Conservation (phyloP, 2,329 filamentous ascomycete species). For the Plenodomus lindquistii region DNA sequence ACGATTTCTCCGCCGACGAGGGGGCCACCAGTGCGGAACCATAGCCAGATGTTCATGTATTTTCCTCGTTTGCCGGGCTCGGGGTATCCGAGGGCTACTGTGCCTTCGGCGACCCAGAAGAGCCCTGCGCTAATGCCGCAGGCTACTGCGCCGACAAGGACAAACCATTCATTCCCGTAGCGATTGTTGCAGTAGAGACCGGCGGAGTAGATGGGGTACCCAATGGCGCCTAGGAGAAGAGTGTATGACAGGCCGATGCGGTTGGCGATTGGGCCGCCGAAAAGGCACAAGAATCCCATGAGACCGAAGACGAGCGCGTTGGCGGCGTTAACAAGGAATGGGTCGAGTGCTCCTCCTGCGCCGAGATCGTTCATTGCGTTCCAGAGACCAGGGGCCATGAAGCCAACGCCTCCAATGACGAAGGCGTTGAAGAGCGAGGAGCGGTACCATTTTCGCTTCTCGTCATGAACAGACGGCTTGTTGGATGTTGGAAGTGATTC, state of each 20-base stretch:
- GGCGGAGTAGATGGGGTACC: slow-evolving; percentile 53
- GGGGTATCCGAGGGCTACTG: slow-evolving; percentile 55
- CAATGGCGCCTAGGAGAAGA: slow-evolving; percentile 51
- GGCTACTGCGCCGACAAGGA: slow-evolving; percentile 53
- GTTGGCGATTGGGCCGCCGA: slow-evolving; percentile 55
- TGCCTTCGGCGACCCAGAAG: slow-evolving; percentile 58
- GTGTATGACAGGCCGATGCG: slow-evolving; percentile 54
- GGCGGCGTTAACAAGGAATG: slow-evolving; percentile 58
- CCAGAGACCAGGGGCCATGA: slow-evolving; percentile 52
- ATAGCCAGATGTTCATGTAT: slow-evolving; percentile 48
- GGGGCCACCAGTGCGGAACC: slow-evolving; percentile 56
- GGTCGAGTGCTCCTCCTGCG: slow-evolving; percentile 55
- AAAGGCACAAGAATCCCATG: slow-evolving; percentile 53
- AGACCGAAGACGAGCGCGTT: slow-evolving; percentile 56
- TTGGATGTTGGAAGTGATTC: slow-evolving; percentile 11
- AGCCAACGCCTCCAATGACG: slow-evolving; percentile 56
- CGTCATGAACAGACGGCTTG: slow-evolving; percentile 7
- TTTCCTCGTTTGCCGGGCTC: slow-evolving; percentile 52
- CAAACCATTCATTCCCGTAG: slow-evolving; percentile 57
- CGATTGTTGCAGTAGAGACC: slow-evolving; percentile 56
- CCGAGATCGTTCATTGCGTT: slow-evolving; percentile 60
- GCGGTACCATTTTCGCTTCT: slow-evolving; percentile 50
- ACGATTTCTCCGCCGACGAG: slow-evolving; percentile 54
- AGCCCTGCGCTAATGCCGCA: slow-evolving; percentile 56
- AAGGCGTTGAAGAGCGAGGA: slow-evolving; percentile 59